Base-by-base conservation (phyloP, 257 asterid genomes). In the Primulina huaijiensis region DNA sequence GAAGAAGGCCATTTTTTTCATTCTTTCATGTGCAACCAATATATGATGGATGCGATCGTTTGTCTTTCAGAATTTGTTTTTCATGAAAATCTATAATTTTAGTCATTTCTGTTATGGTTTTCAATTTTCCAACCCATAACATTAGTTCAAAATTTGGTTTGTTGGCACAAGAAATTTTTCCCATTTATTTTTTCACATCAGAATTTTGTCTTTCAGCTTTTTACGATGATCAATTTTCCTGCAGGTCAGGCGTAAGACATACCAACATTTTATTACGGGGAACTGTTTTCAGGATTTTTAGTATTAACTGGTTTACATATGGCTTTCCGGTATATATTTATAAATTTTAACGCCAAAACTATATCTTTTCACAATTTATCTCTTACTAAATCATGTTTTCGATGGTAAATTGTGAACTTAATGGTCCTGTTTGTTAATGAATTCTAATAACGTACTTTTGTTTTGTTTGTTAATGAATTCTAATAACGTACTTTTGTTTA, bases 231-330 rank as follows among this genome's bases (percentile, higher is more conserved):
- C 8, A 60, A 38, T 4, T 69, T 64, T 71, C 37, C 74, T 78
- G 46, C 90, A 94, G 99, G 79, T 94, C 99, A 74, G 99, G 97
- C 74, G 99, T 88, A 40, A 81, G 97, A 76, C 99, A 93, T 82
- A 90, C 97, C 80, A 94, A 91, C 72, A 85, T 94, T 68, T 88
- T 94, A 70, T 81, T 94, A 77, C 84, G 96, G 86, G 89, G 87
- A 60, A 76, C 92, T 10, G 87, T 94, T 79, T 94, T 94, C 83
- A 88, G 88, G 82, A 62, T 88, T 81, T 94, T 94, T 78, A 91
- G 95, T 50, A 94, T 94, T 82, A 94, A 94, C 87, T 94, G 95
- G 89, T 94, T 94, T 92, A 90, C 97, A 58, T 94, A 94, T 79
- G 99, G 99, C 68, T 94, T 94, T 82, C 99, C 96, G 82, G 99